Base-by-base conservation (phyloP, 2,329 filamentous ascomycete species). In the Trichoderma endophyticum region DNA sequence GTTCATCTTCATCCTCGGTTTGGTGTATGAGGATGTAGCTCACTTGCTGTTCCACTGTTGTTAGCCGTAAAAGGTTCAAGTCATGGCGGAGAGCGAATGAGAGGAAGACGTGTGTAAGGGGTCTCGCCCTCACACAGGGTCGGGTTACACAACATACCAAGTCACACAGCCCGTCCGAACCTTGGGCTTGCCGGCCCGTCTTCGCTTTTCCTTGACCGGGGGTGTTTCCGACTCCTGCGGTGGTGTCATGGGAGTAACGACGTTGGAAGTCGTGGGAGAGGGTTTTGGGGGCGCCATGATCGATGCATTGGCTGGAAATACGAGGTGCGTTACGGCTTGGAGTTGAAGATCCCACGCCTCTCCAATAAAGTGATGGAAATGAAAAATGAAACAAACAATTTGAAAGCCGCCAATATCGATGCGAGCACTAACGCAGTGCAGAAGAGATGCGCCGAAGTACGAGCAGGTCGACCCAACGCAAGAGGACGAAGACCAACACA, bases 151-250 rank as follows among this genome's bases (percentile, higher is more conserved):
- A 71, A 61, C 81, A 75, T 73, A 83, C 82, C 81, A 83, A 56
- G 81, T 83, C 21, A 82, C 80, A 74, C 81, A 83, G 15, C 81
- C 81, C 3, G 81, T 83, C 14, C 79, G 76, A 32, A 82, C 81
- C 73, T 82, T 83, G 21, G 81, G 80, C 73, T 80, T 82, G 72
- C 79, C 82, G 18, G 79, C 80, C 65, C 81, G 76, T 30, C 78
- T 81, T 9, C 80, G 76, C 61, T 72, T 73, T 72, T 69, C 68
- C 43, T 57, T 71, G 32, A 11, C 60, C 63, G 26, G 59, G 8
- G 12, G 64, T 12, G 12, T 21, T 43, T 66, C 63, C 21, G 71
- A 59, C 68, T 71, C 68, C 32, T 71, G 48, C 32, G 66, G 65
- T 24, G 68, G 71, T 34, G 66, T 68, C 32, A 71, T 61, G 54